Base-by-base conservation (phyloP, 768 basidiomycete genomes). In the Exidia glandulosa region DNA sequence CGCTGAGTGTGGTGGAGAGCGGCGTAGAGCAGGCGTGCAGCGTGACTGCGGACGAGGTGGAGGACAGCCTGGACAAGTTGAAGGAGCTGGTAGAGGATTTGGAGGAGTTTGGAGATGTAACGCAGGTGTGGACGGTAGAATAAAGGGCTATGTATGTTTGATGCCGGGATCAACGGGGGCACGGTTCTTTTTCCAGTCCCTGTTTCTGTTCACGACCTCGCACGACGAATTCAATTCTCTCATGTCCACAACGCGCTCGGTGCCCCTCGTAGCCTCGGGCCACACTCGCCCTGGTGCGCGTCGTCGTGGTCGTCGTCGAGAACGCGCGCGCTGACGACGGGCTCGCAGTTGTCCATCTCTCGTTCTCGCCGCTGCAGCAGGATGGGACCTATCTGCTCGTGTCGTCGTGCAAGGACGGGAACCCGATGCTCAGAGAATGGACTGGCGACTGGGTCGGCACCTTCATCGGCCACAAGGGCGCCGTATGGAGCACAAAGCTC, bases 371-470 rank as follows among this genome's bases (percentile, higher is more conserved):
- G 14, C 80, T 90, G 64, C 83, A 91, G 69, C 81, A 91, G 27
- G 94, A 97, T 73, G 82, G 83, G 63, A 83, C 85, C 48, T 98
- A 87, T 73, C 77, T 97, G 63, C 81, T 99, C 63, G 88, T 97
- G 68, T 97, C 94, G 60, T 89, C 90, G 66, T 98, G 96, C 79
- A 99, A 98, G 75, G 96, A 98, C 79, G 96, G 96, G 33, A 97
- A 93, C 67, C 94, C 93, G 50, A 94, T 95, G 91, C 76, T 96
- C 65, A 84, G 93, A 69, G 88, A 93, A 68, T 95, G 94, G 94
- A 90, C 91, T 59, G 95, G 95, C 33, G 96, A 99, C 73, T 99
- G 96, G 96, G 90, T 96, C 70, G 96, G 96, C 36, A 90, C 88
- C 19, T 91, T 90, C 71, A 78, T 90, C 45, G 88, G 88, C 27